Evolutionary conservation across 1,284 basidiomycete species (phyloP), one percentile per base, ranked within the genome.

Genomic region (Boletellus deceptivus): DNA sequence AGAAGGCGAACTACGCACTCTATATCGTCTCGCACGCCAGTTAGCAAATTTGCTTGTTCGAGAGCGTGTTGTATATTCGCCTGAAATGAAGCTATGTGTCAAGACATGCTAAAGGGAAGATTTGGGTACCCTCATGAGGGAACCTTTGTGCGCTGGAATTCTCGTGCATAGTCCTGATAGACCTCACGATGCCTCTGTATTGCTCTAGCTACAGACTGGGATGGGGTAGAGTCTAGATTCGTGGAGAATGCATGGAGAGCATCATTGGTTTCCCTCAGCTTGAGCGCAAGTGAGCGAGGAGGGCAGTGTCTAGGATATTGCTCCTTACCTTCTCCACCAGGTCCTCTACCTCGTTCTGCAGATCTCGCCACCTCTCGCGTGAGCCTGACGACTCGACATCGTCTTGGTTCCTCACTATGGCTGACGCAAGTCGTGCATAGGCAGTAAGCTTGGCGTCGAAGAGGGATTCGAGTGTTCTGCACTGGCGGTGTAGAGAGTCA

Each of bases 11-110:
- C 14, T 22, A 76, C 86, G 50, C 58, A 95, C 93, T 93, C 88
- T 58, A 98, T 98, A 61, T 99, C 96, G 59, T 95, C 93, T 54
- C 93, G 81, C 3, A 98, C 94, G n/a, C 90, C 91, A 25, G 83
- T 88, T 18, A 99, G 75, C 16, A 99, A 73, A 67, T 93, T 95
- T 1, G 87, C 86, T 62, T 93, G 82, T 63, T 95, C 89, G 42
- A 96, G 72, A 0, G 93, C 91, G 53, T 84, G 77, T 60, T 91
- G 80, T n/a, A 94, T 83, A 65, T 90, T 93, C 27, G 78, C 72
- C 90, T 92, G 59, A 1, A 46, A 48, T 6, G 24, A 47, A 31
- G n/a, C 6, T 43, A 24, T 43, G 34, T 25, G 29, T 46, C 31
- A 44, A 55, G 50, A 50, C 13, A 46, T 39, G 37, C 11, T 13